A percentile compares a stretch with the other conserved stretches of the same genome.
Conservation (phyloP, 306 rosid species). For the Quercus suber region DNA sequence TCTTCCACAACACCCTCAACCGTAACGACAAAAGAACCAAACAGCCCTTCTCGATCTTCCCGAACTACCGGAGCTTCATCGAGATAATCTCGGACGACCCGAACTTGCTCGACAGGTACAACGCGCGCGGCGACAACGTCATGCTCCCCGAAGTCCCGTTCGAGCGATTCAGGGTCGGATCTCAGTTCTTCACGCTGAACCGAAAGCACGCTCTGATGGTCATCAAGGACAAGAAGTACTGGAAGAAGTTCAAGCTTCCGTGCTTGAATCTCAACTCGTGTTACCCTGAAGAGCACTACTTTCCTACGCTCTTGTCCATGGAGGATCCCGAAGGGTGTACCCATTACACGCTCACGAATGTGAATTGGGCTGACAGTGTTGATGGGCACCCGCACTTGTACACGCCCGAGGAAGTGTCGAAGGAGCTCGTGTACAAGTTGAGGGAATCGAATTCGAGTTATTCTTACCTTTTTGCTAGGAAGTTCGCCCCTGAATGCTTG, state of each 20-base stretch:
- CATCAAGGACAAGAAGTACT: constrained; percentile 35
- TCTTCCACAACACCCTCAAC: constrained; percentile 5
- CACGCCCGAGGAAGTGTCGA: constrained; percentile 42
- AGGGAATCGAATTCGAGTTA: constrained; percentile 48
- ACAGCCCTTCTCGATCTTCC: neutral
- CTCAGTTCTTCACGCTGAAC: constrained; percentile 50
- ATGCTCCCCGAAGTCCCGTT: constrained; percentile 62
- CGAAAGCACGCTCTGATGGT: constrained; percentile 46
- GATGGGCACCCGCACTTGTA: constrained; percentile 63
- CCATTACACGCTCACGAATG: constrained; percentile 59
- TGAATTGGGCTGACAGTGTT: constrained; percentile 64
- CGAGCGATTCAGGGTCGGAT: constrained; percentile 51
- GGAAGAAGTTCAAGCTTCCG: constrained; percentile 59
- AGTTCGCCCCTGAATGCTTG: constrained; percentile 56
- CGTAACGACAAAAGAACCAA: neutral
- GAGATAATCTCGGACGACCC: constrained; percentile 59
- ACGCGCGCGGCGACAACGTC: constrained; percentile 41
- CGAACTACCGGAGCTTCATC: constrained; percentile 31
- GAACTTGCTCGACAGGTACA: constrained; percentile 39
- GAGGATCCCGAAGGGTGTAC: constrained; percentile 49
- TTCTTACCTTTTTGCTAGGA: constrained; percentile 49
- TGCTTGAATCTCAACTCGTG: constrained; percentile 45
- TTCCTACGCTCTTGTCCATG: constrained; percentile 64
- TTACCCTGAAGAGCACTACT: constrained; percentile 70
- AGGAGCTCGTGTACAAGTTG: constrained; percentile 35